Conservation (phyloP, 2,329 filamentous ascomycete species). For the Aspergillus cejpii region DNA sequence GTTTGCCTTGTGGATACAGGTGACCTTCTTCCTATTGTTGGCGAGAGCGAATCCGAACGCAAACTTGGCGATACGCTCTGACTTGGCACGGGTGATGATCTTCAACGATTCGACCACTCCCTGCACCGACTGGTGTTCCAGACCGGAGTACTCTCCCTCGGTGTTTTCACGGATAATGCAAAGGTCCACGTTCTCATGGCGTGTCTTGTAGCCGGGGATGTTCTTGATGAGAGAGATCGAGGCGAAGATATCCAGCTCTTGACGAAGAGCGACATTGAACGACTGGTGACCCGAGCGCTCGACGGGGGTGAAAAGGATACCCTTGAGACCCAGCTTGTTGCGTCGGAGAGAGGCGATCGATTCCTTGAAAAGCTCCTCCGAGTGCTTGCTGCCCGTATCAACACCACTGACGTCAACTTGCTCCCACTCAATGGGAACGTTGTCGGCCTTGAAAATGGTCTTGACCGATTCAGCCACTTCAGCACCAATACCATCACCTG, state of each 20-base stretch:
- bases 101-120: conserved; percentile 99
- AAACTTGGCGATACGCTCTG: conserved; percentile 98
- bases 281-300: conserved; percentile 95
- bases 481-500: conserved; percentile 89
- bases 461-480: conserved; percentile 98
- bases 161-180: conserved; percentile 99
- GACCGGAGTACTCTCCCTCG: conserved; percentile 97
- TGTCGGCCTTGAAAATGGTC: conserved; percentile 99
- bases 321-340: conserved; percentile 98
- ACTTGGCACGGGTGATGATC: conserved; percentile 99
- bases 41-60: conserved; percentile 96
- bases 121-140: conserved; percentile 94
- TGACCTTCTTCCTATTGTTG: conserved; percentile 99
- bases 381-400: conserved; percentile 74
- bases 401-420: conserved; percentile 93
- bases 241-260: conserved; percentile 99
- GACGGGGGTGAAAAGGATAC: conserved; percentile 95
- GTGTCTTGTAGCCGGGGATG: conserved; percentile 95
- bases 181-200: conserved; percentile 93
- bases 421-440: conserved; percentile 97
- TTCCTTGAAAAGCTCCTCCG: conserved; percentile 92
- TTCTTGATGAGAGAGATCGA: conserved; percentile 98
- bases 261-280: conserved; percentile 98
- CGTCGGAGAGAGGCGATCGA: conserved; percentile 90
- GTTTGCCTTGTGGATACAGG: conserved; percentile 99